Conservation (phyloP, 805 yeast species). For the Metschnikowia lunata region DNA sequence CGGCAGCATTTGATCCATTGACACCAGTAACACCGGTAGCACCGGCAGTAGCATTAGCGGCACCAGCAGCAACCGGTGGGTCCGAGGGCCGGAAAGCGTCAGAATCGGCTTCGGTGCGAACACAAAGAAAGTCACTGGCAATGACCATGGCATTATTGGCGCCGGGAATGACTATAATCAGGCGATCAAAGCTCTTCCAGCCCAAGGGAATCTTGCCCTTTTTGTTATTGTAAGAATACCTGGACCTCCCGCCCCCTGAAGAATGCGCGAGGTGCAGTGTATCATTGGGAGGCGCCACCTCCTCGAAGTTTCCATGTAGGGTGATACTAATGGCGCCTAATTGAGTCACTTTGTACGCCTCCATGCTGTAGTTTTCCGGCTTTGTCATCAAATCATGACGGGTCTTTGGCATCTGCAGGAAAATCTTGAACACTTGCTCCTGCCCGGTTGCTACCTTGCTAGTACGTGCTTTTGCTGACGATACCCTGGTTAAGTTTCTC, state of each 20-base stretch:
- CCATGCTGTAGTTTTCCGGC: conserved; percentile 71
- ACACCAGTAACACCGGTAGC: neutral
- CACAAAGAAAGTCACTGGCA: conserved; percentile 75
- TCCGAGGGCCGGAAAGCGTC: conserved; percentile 16
- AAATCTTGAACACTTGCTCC: conserved; percentile 55
- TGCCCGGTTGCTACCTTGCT: conserved; percentile 65
- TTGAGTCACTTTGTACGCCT: conserved; percentile 65
- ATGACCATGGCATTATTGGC: conserved; percentile 68
- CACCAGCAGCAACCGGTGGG: neutral
- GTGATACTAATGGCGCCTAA: conserved; percentile 73
- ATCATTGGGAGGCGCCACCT: conserved; percentile 52
- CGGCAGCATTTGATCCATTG: conserved; percentile 4
- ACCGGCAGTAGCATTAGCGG: conserved; percentile 6
- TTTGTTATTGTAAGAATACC: conserved; percentile 15
- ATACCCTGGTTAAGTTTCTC: conserved; percentile 67
- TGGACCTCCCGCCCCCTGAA: conserved; percentile 15
- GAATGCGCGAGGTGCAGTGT: conserved; percentile 18
- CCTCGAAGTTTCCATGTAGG: conserved; percentile 83
- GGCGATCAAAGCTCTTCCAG: conserved; percentile 80
- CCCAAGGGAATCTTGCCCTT: conserved; percentile 38
- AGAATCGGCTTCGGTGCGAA: conserved; percentile 30
- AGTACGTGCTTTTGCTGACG: conserved; percentile 50
- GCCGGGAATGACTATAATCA: conserved; percentile 71
- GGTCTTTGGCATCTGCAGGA: conserved; percentile 70
- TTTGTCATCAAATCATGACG: conserved; percentile 62